Conservation (phyloP, 352 stramenopile species). For the Phytophthora palmivora region DNA sequence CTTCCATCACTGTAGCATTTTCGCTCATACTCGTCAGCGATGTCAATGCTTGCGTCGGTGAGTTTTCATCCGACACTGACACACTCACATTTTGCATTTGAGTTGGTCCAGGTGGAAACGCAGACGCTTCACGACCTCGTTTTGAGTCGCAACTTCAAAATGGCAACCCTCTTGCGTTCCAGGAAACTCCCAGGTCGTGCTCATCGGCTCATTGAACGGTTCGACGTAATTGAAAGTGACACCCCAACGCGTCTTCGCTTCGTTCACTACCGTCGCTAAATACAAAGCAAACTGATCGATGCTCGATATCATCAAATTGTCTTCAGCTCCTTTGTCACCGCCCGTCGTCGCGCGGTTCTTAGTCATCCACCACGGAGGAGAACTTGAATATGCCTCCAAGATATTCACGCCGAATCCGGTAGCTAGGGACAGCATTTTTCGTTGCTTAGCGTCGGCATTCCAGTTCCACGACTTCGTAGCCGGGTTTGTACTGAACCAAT, state of each 20-base stretch:
- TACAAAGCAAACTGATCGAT: slow-evolving; percentile 47
- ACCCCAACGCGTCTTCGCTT: slow-evolving; percentile 44
- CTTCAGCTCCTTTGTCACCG: slow-evolving; percentile 29
- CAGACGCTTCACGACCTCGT: slow-evolving; percentile 34
- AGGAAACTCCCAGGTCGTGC: slow-evolving; percentile 47
- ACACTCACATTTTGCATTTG: slow-evolving; percentile 19
- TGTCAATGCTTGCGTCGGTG: slow-evolving; percentile 11
- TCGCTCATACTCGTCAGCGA: background rate
- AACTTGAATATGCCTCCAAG: slow-evolving; percentile 59
- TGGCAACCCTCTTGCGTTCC: slow-evolving; percentile 51
- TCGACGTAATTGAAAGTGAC: slow-evolving; percentile 56
- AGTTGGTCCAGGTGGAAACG: slow-evolving; percentile 40
- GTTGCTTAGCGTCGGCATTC: slow-evolving; percentile 42
- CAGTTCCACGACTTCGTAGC: slow-evolving; percentile 49
- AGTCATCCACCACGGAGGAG: slow-evolving; percentile 63
- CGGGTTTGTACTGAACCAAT: slow-evolving; percentile 44
- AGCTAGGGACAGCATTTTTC: slow-evolving; percentile 30
- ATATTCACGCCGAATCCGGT: slow-evolving; percentile 31
- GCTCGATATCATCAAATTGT: slow-evolving; percentile 48
- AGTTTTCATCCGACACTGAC: slow-evolving; percentile 3
- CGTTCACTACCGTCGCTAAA: slow-evolving; percentile 40
- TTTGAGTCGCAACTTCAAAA: slow-evolving; percentile 43
- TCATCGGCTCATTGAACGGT: slow-evolving; percentile 58
- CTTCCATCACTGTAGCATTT: slow-evolving; percentile 10
- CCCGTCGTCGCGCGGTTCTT: slow-evolving; percentile 48